Evolutionary conservation across 192 early-diverging fungal genomes (phyloP), one percentile per base, ranked within the genome.

Genomic region (Phlyctochytrium arcticum): DNA sequence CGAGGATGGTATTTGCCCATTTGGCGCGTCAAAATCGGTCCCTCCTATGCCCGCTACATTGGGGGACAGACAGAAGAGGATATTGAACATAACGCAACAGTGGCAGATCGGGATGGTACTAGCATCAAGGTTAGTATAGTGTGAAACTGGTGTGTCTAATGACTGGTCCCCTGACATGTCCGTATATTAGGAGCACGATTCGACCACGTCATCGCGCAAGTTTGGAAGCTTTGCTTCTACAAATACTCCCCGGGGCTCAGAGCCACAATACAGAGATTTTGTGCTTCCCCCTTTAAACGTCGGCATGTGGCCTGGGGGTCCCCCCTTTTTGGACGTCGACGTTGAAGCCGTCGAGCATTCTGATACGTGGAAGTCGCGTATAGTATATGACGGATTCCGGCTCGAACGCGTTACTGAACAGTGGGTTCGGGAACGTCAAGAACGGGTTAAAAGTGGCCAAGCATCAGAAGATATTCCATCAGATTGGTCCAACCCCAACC

Each of bases 1-100:
- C 44, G 59, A 6, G 67, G 67, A 23, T 23, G 44, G 23, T 69
- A 69, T 39, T 32, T 21, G 24, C 67, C 67, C 9, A 62, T 57
- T 19, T 69, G 47, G 48, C 55, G 65, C 4, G 9, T 68, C 42
- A 33, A 47, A 27, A 27, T 68, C 36, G 24, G n/a, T n/a, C n/a
- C n/a, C n/a, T n/a, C n/a, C n/a, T n/a, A n/a, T n/a, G n/a, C n/a
- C n/a, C n/a, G n/a, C n/a, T n/a, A n/a, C n/a, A n/a, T 51, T 17
- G 56, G 36, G 17, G 32, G 50, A 4, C 15, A 27, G 23, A 15
- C 50, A 30, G 19, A 53, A 17, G 29, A 15, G 3, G 15, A 26
- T 17, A 27, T 17, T 21, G 30, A 27, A 15, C 19, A 26, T 5
- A 53, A 15, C 50, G 17, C 15, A 17, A 53, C 17, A 30, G 50